phyloP scores from a whole-genome alignment of 495 filamentous ascomycete genomes.

The Lophiotrema nucula region DNA sequence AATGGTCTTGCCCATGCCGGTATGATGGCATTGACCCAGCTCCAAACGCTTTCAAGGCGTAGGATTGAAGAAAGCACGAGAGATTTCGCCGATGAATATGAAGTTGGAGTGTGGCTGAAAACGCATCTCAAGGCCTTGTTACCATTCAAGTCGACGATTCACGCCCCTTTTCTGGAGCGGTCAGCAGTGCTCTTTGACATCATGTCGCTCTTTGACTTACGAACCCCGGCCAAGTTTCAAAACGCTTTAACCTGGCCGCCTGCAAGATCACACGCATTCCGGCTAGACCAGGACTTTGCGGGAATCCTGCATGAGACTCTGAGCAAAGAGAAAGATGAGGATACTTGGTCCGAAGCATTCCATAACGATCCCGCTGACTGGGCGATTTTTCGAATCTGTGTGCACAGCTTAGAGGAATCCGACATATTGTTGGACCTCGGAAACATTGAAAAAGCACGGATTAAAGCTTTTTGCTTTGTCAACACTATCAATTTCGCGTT shows the following conservation, averaged over 20 bases:
- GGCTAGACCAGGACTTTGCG: background rate
- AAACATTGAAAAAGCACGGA: background rate
- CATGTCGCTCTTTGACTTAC: background rate
- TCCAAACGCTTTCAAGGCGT: background rate
- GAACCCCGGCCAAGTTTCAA: background rate
- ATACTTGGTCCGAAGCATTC: background rate
- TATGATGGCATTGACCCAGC: background rate
- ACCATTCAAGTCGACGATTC: background rate
- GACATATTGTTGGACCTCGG: background rate
- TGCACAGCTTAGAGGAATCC: background rate
- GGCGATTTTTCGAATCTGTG: background rate
- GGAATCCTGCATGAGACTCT: background rate
- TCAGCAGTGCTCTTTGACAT: background rate
- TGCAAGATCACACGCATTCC: background rate
- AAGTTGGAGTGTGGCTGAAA: background rate
- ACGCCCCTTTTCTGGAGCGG: background rate
- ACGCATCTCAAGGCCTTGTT: background rate
- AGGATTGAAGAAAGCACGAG: slow-evolving; percentile 1
- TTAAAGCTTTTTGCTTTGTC: background rate
- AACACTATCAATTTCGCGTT: background rate
- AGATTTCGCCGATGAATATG: slow-evolving; percentile 4
- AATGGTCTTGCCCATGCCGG: slow-evolving; percentile 3
- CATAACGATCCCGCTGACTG: background rate
- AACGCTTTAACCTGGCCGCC: background rate
- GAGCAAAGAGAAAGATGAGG: background rate